Evolutionary conservation across 352 stramenopile genomes (phyloP).

Genomic region (Phytopythium helicoides): DNA sequence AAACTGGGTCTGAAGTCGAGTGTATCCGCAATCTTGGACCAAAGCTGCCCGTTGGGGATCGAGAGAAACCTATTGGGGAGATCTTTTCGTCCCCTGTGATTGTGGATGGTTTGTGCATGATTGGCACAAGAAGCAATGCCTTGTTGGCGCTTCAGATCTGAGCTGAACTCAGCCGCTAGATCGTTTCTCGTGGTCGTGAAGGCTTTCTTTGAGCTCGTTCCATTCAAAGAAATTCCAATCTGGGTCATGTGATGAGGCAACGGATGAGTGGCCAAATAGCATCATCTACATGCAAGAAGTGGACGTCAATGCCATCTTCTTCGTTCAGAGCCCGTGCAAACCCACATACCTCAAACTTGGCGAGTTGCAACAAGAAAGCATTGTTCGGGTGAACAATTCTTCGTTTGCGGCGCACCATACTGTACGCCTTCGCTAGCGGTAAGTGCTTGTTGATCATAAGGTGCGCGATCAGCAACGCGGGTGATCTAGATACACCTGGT

Average conservation of each 20-base stretch:
- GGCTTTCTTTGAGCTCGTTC: constrained; percentile 55
- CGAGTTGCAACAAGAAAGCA: constrained; percentile 62
- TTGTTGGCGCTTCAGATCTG: constrained; percentile 32
- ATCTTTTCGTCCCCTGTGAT: constrained; percentile 61
- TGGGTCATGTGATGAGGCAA: constrained; percentile 47
- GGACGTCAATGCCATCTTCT: neutral
- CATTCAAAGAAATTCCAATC: constrained; percentile 76
- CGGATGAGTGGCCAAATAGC: constrained; percentile 49
- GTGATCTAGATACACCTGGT: constrained; percentile 47
- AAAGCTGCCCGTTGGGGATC: constrained; percentile 14
- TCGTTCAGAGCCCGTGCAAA: no score
- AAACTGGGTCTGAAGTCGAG: constrained; percentile 12
- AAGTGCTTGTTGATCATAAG: constrained; percentile 72
- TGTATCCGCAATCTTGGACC: constrained; percentile 9
- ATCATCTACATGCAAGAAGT: constrained; percentile 24
- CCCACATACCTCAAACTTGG: constrained; percentile 49
- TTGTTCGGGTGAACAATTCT: constrained; percentile 51
- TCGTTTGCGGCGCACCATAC: constrained; percentile 43
- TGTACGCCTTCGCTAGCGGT: constrained; percentile 55
- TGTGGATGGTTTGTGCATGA: constrained; percentile 35
- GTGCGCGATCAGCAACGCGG: constrained; percentile 56
- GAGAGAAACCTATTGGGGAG: constrained; percentile 20
- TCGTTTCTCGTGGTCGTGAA: neutral
- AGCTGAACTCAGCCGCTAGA: neutral
- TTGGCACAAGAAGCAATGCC: constrained; percentile 48